A percentile compares a stretch with the other conserved stretches of the same genome.
These are phyloP conservation scores for Linderina pennispora DNA, from an alignment of 192 early-diverging fungal species.

Conservation along the genomic window DNA sequence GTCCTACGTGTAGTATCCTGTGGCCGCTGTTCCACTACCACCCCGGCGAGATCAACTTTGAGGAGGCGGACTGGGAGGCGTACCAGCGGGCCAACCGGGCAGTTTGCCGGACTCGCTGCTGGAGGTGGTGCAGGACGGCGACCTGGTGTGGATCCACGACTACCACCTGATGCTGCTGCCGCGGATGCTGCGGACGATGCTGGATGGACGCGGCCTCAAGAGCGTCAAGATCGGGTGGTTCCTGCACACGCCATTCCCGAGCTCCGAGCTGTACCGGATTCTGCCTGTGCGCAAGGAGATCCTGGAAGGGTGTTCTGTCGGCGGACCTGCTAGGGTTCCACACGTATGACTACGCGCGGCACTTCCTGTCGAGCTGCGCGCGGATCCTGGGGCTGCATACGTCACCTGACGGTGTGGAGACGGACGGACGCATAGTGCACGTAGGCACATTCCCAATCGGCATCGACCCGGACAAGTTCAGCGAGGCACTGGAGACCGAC, in stretches of 20 bases:
- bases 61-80: conserved; percentile 90
- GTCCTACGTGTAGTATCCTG: conserved; percentile 80
- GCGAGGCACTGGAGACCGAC: conserved; percentile 68
- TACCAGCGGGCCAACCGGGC: conserved; percentile 87
- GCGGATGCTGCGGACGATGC: conserved; percentile 65
- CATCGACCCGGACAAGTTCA: conserved; percentile 94
- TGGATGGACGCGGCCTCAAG: conserved; percentile 46
- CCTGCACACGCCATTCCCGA: conserved; percentile 97
- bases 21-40: conserved; percentile 99
- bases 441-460: conserved; percentile 99
- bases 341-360: conserved; percentile 98
- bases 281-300: conserved; percentile 93
- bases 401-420: conserved; percentile 91
- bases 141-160: conserved; percentile 89
- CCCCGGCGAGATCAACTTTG: conserved; percentile 96
- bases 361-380: conserved; percentile 96
- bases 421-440: conserved; percentile 86
- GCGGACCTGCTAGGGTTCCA: conserved; percentile 98
- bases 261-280: conserved; percentile 94
- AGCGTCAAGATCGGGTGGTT: conserved; percentile 97
- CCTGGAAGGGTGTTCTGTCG: conserved; percentile 82
- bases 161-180: conserved; percentile 99
- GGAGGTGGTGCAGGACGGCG: conserved; percentile 80
- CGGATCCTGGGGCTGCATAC: conserved; percentile 91
- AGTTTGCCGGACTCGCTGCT: conserved; percentile 93